A percentile compares a stretch with the other conserved stretches of the same genome.
These are phyloP conservation scores for Ophiostoma montium DNA, from an alignment of 2,329 filamentous ascomycete genomes.

Conservation along the genomic window DNA sequence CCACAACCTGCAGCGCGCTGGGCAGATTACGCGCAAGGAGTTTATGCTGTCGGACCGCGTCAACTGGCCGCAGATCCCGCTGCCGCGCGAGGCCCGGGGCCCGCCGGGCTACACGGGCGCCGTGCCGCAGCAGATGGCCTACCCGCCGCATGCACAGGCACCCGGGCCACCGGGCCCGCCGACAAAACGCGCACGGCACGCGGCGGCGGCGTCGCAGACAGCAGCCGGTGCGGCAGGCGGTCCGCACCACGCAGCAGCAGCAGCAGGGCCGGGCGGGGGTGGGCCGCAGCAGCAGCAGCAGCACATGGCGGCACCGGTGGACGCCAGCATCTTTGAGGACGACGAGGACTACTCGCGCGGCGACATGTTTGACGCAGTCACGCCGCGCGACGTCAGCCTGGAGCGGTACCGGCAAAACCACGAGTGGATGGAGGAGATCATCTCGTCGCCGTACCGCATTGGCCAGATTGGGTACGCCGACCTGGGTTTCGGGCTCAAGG, in stretches of 20 bases:
- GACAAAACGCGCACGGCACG: constrained; percentile 38
- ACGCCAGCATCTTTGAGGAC: constrained; percentile 47
- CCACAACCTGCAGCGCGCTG: constrained; percentile 55
- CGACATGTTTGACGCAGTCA: constrained; percentile 80
- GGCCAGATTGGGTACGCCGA: constrained; percentile 77
- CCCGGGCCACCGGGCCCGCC: constrained; percentile 29
- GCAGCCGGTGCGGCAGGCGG: neutral
- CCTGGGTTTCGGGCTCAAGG: constrained; percentile 71
- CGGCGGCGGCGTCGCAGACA: constrained; percentile 10
- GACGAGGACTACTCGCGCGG: constrained; percentile 80
- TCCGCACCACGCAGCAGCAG: neutral
- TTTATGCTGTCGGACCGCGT: constrained; percentile 85
- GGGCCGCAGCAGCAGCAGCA: neutral
- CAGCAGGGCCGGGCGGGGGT: constrained; percentile 2
- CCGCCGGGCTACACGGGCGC: constrained; percentile 33
- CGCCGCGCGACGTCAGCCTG: constrained; percentile 77
- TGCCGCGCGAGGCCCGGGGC: constrained; percentile 41
- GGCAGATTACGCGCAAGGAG: constrained; percentile 75
- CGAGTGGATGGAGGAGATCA: constrained; percentile 97
- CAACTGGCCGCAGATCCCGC: constrained; percentile 77
- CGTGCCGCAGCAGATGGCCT: constrained; percentile 47
- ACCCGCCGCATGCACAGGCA: constrained; percentile 33
- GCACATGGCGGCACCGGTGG: constrained; percentile 8
- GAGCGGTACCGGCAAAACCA: constrained; percentile 87
- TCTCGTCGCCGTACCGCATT: constrained; percentile 79